Conservation (phyloP, 1,284 basidiomycete species). For the Megacollybia platyphylla region DNA sequence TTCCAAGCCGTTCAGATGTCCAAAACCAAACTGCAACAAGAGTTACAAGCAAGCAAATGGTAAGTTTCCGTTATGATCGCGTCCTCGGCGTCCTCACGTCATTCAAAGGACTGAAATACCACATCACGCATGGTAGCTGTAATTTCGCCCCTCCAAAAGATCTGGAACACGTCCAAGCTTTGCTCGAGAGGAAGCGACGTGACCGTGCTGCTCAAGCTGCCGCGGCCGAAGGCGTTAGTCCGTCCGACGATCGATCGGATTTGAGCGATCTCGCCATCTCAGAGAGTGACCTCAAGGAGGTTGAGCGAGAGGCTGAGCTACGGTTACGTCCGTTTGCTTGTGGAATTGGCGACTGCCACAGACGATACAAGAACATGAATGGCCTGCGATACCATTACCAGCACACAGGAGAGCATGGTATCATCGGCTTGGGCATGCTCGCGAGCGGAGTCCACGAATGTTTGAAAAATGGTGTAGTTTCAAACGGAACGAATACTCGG, state of each 20-base stretch:
- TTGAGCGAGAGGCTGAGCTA: slow-evolving; percentile 74
- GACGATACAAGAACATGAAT: slow-evolving; percentile 98
- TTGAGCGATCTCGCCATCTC: slow-evolving; percentile 23
- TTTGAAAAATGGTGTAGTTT: slow-evolving; percentile 14
- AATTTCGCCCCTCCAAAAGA: slow-evolving; percentile 82
- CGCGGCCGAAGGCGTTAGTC: slow-evolving; percentile 12
- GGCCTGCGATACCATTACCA: slow-evolving; percentile 93
- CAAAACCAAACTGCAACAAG: slow-evolving; percentile 96
- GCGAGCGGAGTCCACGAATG: slow-evolving; percentile 76
- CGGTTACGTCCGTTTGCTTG: slow-evolving; percentile 78
- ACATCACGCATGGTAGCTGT: slow-evolving; percentile 89
- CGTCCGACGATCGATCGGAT: slow-evolving; percentile 1
- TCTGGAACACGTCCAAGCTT: slow-evolving; percentile 55
- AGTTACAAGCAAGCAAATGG: slow-evolving; percentile 89
- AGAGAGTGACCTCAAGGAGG: slow-evolving; percentile 58
- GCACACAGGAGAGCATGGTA: slow-evolving; percentile 91
- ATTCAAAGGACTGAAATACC: slow-evolving; percentile 76
- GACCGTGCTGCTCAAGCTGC: slow-evolving; percentile 21
- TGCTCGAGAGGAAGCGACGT: slow-evolving; percentile 50
- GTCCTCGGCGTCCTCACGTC: not conserved
- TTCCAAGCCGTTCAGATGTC: slow-evolving; percentile 92
- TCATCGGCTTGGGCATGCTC: slow-evolving; percentile 73
- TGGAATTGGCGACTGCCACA: slow-evolving; percentile 81
- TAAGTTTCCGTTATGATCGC: slow-evolving; percentile 2
- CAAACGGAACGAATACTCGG: slow-evolving; percentile 5